Percentiles rank a stretch among this genome's conserved stretches.
These are phyloP conservation scores for Bruguiera hainesii DNA, from an alignment of 441 rosid genomes.

Conservation along the genomic window DNA sequence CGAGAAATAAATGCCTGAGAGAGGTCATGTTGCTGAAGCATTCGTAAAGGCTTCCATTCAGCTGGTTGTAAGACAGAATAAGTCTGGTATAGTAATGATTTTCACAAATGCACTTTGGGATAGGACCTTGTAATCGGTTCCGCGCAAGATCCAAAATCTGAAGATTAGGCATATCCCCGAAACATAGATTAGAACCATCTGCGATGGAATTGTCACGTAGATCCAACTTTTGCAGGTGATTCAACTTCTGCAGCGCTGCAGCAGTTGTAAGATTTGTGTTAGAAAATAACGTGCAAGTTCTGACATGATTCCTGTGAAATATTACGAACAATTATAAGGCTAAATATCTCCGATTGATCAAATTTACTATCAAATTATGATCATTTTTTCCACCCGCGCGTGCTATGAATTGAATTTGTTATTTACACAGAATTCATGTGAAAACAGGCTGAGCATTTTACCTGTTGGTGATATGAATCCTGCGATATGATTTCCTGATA, in stretches of 20 bases:
- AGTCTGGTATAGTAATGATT: neutral
- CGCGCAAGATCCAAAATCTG: constrained; percentile 1
- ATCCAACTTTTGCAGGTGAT: constrained; percentile 11
- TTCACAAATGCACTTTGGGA: constrained; percentile 13
- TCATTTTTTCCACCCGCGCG: too few relatives aligned
- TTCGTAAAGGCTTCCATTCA: constrained; percentile 1
- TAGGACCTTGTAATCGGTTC: neutral
- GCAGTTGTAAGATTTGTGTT: neutral
- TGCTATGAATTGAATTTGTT: too few relatives aligned
- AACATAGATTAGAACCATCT: constrained; percentile 2
- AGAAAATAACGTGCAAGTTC: neutral
- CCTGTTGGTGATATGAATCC: constrained; percentile 12
- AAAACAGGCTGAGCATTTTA: neutral
- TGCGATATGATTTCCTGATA: neutral
- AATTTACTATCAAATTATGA: too few relatives aligned
- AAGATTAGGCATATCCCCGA: constrained; percentile 1
- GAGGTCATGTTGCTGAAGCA: constrained; percentile 9
- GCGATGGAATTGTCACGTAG: constrained; percentile 4
- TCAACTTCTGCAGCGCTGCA: constrained; percentile 11
- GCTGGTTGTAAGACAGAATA: neutral
- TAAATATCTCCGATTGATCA: too few relatives aligned
- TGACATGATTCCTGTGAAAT: too few relatives aligned
- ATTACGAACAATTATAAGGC: neutral
- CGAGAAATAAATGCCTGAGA: neutral
- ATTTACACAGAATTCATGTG: too few relatives aligned